Percentiles rank a stretch among this genome's conserved stretches.
phyloP scores from a whole-genome alignment of 805 yeast genomes.

The Maudiozyma turicensis region DNA sequence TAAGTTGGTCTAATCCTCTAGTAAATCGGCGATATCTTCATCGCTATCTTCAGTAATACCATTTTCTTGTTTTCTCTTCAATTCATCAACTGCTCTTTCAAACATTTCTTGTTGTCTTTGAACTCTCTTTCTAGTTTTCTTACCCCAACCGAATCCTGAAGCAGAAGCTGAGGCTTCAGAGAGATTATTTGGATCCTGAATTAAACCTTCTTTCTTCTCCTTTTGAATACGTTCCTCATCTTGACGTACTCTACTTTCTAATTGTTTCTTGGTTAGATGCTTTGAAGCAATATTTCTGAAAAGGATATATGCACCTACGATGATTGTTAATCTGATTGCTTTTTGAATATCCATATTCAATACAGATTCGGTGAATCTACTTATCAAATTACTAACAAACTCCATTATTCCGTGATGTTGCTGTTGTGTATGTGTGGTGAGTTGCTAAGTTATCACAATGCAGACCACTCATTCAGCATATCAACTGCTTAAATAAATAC shows the following conservation, averaged over 20 bases:
- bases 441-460: too few relatives aligned
- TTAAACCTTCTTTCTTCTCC: conserved; percentile 30
- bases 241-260: conserved; percentile 40
- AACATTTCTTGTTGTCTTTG: conserved; percentile 46
- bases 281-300: conserved; percentile 47
- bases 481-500: too few relatives aligned
- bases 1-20: conserved; percentile 39
- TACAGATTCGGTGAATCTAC: neutral
- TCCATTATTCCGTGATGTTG: neutral
- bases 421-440: neutral
- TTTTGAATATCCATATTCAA: conserved; percentile 7
- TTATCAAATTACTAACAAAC: neutral
- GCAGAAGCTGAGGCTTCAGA: conserved; percentile 16
- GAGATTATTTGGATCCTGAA: conserved; percentile 31
- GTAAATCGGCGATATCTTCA: conserved; percentile 57
- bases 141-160: conserved; percentile 68
- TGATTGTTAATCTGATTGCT: conserved; percentile 29
- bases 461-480: too few relatives aligned
- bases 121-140: conserved; percentile 53
- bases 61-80: conserved; percentile 33
- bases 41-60: conserved; percentile 44
- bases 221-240: conserved; percentile 16
- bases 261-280: conserved; percentile 47
- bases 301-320: conserved; percentile 56
- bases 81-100: conserved; percentile 38